These are phyloP conservation scores for Lunularia cruciata DNA, from an alignment of 225 moss, liverwort and hornwort species.

Conservation along the genomic window DNA sequence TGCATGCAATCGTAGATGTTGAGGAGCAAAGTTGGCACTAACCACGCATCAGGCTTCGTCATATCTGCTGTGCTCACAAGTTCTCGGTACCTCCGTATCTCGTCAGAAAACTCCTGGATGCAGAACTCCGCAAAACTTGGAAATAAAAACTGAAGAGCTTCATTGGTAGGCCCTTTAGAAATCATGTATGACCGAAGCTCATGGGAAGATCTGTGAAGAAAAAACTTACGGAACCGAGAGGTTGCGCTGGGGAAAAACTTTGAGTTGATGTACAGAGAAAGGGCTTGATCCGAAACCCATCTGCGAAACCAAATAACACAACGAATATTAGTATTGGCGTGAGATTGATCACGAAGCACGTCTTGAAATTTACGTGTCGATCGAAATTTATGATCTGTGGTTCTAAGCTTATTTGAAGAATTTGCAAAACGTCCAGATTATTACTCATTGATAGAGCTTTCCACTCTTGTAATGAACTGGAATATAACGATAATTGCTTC, in stretches of 20 bases:
- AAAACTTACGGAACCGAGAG: conserved; percentile 78
- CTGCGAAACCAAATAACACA: conserved; percentile 47
- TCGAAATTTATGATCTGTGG: no score
- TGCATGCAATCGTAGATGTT: conserved; percentile 1
- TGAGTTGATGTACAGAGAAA: conserved; percentile 88
- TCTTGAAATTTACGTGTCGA: no score
- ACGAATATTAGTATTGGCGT: no score
- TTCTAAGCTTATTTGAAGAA: no score
- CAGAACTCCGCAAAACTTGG: conserved; percentile 94
- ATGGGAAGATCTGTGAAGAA: conserved; percentile 61
- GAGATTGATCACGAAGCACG: no score
- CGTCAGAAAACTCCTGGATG: conserved; percentile 74
- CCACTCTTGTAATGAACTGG: no score
- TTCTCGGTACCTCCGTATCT: conserved; percentile 85
- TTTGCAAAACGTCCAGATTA: no score
- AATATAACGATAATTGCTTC: no score
- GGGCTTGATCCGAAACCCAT: conserved; percentile 98
- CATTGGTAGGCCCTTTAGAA: conserved; percentile 57
- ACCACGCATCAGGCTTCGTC: conserved; percentile 98
- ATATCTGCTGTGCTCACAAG: conserved; percentile 95
- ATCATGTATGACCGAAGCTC: conserved; percentile 62
- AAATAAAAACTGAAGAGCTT: conserved; percentile 64
- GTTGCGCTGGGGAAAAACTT: conserved; percentile 88
- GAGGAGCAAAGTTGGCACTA: conserved; percentile 17
- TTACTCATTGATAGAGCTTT: no score